Conservation (phyloP, 2,329 filamentous ascomycete species). For the Leptographium wingfieldii region DNA sequence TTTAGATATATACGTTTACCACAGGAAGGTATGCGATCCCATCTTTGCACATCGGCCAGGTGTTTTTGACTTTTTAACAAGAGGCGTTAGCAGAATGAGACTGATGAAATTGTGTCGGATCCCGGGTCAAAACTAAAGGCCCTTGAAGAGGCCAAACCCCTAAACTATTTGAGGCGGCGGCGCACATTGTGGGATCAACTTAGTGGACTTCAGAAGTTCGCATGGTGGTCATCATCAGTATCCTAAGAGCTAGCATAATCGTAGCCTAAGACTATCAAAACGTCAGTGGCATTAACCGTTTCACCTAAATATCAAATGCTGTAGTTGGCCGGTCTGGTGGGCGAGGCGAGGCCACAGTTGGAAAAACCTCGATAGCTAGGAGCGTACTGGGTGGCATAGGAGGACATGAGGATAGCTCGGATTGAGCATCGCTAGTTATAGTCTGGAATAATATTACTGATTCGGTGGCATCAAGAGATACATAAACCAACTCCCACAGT, state of each 20-base stretch:
- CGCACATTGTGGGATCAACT: no score
- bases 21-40: no score
- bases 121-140: no score
- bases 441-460: slow-evolving; percentile 31
- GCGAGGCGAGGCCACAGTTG: slow-evolving; percentile 34
- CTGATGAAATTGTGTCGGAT: no score
- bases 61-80: no score
- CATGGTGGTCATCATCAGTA: slow-evolving; percentile 48
- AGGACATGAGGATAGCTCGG: slow-evolving; percentile 16
- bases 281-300: slow-evolving; percentile 37
- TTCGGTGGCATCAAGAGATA: slow-evolving; percentile 25
- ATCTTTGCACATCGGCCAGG: no score
- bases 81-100: no score
- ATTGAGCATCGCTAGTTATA: slow-evolving; percentile 12
- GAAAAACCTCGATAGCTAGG: slow-evolving; percentile 35
- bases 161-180: no score
- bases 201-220: slow-evolving; percentile 56
- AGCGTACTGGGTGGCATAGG: slow-evolving; percentile 31
- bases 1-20: no score
- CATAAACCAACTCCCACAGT: no score
- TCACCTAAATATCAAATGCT: slow-evolving; percentile 30
- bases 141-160: no score
- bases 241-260: slow-evolving; percentile 62
- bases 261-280: slow-evolving; percentile 56
- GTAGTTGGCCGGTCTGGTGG: slow-evolving; percentile 36